phyloP scores from a whole-genome alignment of 352 stramenopile species.

The Phytophthora pseudosyringae region DNA sequence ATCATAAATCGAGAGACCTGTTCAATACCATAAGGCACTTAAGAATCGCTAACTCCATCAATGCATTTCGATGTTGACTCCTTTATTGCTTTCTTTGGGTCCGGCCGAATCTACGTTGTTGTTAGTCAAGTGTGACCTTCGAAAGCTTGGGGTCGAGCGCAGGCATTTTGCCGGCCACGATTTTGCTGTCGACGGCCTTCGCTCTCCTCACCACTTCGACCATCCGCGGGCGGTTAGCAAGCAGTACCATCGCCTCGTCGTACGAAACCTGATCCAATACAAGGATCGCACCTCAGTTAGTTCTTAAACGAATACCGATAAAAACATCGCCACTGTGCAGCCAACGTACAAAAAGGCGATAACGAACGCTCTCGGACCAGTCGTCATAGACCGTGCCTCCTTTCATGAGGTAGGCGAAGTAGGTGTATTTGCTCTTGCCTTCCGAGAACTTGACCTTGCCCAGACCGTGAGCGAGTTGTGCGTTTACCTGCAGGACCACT shows the following conservation, averaged over 20 bases:
- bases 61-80: too few species aligned
- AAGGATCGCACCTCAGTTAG: neutral
- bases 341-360: constrained; percentile 27
- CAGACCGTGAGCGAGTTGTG: neutral
- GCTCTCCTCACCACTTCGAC: constrained; percentile 9
- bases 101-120: too few species aligned
- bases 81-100: too few species aligned
- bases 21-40: too few species aligned
- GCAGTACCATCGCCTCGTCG: constrained; percentile 13
- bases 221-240: constrained; percentile 7
- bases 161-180: neutral
- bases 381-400: constrained; percentile 10
- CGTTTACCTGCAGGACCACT: neutral
- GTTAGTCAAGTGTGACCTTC: constrained; percentile 1
- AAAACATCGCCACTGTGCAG: neutral
- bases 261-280: constrained; percentile 13
- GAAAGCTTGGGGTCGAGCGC: neutral
- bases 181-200: neutral
- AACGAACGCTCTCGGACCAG: constrained; percentile 25
- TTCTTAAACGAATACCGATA: neutral
- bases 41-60: too few species aligned
- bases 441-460: constrained; percentile 2
- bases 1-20: too few species aligned
- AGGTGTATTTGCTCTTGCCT: neutral
- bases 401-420: constrained; percentile 20